Conservation (phyloP, 371 early-diverging fungal genomes). For the Apophysomyces variabilis region DNA sequence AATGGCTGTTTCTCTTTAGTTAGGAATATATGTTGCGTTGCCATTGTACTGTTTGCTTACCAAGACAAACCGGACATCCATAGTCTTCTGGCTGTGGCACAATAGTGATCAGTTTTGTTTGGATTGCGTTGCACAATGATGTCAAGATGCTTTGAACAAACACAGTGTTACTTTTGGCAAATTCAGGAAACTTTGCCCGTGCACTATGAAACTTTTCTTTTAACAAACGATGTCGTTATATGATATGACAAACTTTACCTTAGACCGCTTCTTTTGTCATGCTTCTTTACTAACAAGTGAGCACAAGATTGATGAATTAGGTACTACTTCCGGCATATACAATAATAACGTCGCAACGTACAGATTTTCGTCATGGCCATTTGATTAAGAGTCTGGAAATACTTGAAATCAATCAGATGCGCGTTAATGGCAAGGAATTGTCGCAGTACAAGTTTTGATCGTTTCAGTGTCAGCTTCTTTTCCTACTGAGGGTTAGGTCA, state of each 20-base stretch:
- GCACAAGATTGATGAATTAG: not conserved
- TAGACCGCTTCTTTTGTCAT: slow-evolving; percentile 75
- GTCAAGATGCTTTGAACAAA: slow-evolving; percentile 33
- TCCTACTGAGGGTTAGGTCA: slow-evolving; percentile 13
- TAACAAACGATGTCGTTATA: not conserved
- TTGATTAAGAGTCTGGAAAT: slow-evolving; percentile 70
- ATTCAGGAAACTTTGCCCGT: slow-evolving; percentile 30
- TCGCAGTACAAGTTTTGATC: slow-evolving; percentile 50
- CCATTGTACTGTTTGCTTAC: slow-evolving; percentile 30
- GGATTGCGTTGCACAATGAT: slow-evolving; percentile 31
- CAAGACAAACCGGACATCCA: slow-evolving; percentile 52
- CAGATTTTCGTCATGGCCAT: slow-evolving; percentile 74
- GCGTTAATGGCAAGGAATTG: slow-evolving; percentile 58
- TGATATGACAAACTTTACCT: slow-evolving; percentile 26
- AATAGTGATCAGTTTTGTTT: slow-evolving; percentile 56
- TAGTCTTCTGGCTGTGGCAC: slow-evolving; percentile 83
- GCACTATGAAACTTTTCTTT: not conserved
- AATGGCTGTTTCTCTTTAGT: slow-evolving; percentile 24
- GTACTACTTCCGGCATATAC: not conserved
- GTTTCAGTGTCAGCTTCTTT: slow-evolving; percentile 24
- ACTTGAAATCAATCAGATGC: slow-evolving; percentile 60
- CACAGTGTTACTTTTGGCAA: slow-evolving; percentile 35
- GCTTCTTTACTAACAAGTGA: slow-evolving; percentile 61
- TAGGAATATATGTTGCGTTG: not conserved
- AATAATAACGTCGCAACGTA: not conserved